Conservation (phyloP, 768 basidiomycete species). For the Coprinellus micaceus region DNA sequence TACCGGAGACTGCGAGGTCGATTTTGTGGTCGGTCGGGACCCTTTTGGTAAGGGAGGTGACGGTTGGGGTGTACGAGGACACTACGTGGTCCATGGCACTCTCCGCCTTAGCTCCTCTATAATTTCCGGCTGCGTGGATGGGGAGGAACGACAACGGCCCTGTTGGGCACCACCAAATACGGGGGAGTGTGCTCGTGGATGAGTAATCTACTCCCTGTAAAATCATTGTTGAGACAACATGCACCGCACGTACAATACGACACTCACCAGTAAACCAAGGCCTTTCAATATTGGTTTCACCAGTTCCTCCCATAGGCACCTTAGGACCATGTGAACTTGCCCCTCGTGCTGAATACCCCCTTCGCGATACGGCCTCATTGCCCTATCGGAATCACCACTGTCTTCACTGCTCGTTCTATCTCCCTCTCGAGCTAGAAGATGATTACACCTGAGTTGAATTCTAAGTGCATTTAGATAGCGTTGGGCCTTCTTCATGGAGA, state of each 20-base stretch:
- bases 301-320: neutral
- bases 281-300: neutral
- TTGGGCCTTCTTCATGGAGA: neutral
- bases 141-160: conserved; percentile 32
- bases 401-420: neutral
- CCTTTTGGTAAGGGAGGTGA: conserved; percentile 8
- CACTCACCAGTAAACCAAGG: neutral
- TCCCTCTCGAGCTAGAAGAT: neutral
- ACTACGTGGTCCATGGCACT: conserved; percentile 14
- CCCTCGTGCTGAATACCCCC: neutral
- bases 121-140: conserved; percentile 35
- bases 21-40: neutral
- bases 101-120: conserved; percentile 6
- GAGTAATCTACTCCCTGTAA: neutral
- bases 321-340: neutral
- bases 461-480: neutral
- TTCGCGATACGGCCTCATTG: neutral
- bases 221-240: neutral
- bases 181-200: neutral
- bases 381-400: neutral
- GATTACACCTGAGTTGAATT: neutral
- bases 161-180: conserved; percentile 24
- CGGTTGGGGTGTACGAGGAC: conserved; percentile 20
- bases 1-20: neutral
- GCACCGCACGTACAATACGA: too few species aligned